These are phyloP conservation scores for Solanum raphanifolium DNA, from an alignment of 257 asterid genomes.

Conservation along the genomic window DNA sequence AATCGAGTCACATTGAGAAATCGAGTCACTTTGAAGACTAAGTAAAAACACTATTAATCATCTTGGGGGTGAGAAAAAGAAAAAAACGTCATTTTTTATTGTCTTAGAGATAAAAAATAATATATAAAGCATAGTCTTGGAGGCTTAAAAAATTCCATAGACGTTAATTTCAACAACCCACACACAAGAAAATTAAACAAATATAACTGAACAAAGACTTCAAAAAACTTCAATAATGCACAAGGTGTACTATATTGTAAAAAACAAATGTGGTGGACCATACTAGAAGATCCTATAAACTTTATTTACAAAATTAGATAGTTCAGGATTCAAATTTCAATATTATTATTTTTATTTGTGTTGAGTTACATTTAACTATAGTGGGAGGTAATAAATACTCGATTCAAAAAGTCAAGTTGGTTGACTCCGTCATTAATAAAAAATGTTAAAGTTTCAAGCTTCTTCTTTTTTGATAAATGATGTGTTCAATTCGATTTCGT, in stretches of 20 bases:
- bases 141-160: background rate
- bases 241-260: background rate
- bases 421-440: background rate
- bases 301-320: background rate
- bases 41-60: background rate
- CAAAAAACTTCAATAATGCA: background rate
- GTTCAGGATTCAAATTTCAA: background rate
- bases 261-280: background rate
- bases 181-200: background rate
- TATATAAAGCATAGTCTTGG: background rate
- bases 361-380: background rate
- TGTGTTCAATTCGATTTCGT: background rate
- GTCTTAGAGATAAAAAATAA: too few species aligned
- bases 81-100: background rate
- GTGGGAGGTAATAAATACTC: background rate
- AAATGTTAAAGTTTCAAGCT: background rate
- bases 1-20: background rate
- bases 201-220: background rate
- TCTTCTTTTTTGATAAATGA: background rate
- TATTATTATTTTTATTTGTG: background rate
- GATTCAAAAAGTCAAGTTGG: background rate
- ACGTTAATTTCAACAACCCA: background rate
- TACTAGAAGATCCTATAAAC: background rate
- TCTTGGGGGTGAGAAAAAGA: fast-evolving
- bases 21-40: background rate